Evolutionary conservation across 306 rosid genomes (phyloP), one percentile per base, ranked within the genome.

Genomic region (Vigna mungo): DNA sequence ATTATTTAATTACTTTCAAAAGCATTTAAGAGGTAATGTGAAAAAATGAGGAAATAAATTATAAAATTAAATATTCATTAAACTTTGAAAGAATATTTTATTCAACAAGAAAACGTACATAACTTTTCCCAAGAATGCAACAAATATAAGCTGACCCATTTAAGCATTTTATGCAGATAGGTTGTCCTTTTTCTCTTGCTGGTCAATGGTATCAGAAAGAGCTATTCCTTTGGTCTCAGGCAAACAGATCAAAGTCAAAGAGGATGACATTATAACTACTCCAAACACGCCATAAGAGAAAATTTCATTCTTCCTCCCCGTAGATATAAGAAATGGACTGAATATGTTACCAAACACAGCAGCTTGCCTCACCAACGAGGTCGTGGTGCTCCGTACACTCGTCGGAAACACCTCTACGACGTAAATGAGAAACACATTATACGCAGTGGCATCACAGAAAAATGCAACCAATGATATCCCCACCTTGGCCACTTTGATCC

Each of bases 371-470:
- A 80, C 72, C 66, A 88, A 39, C 0, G 89, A 69, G 10, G 87
- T 75, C 5, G 84, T 63, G 13, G 84, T 83, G 81, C 83, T 87
- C 71, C 89, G 85, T 64, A 87, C 89, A 56, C 86, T 27, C 2
- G 89, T 85, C 1, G 91, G 91, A 64, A 87, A 87, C 53, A 87
- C 1, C 80, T 87, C 91, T 7, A 85, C 41, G 6, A 76, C 72
- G 65, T 73, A 87, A 56, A 87, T 74, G 2, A 86, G 72, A 25
- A 85, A 21, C 53, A 87, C 64, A 58, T 83, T 72, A 43, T 49
- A 79, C 12, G 88, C 84, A 2, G 83, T 68, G 1, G 63, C 16
- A 8, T 73, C 52, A 20, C 86, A 2, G 12, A 87, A 87, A 47
- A 84, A 84, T 12, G 90, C 74, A 6, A 75, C 66, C 39, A 87